These are phyloP conservation scores for Endocalyx cinctus DNA, from an alignment of 2,329 filamentous ascomycete genomes.

Conservation along the genomic window DNA sequence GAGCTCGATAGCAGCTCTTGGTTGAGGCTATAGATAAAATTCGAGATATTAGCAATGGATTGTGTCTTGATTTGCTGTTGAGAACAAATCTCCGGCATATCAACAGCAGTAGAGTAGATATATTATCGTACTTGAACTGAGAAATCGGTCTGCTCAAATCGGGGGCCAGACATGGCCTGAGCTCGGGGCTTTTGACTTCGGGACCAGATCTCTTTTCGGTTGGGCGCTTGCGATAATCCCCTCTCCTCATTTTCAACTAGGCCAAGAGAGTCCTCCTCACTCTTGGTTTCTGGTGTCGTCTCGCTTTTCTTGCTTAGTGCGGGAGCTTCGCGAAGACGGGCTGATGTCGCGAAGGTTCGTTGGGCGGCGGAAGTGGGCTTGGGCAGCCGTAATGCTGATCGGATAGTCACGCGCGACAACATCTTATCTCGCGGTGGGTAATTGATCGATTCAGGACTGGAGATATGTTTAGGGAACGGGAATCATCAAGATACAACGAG, in stretches of 20 bases:
- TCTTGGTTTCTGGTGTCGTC: slow-evolving; percentile 38
- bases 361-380: slow-evolving; percentile 39
- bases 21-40: slow-evolving; percentile 65
- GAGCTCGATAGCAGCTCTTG: slow-evolving; percentile 85
- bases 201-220: slow-evolving; percentile 77
- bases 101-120: too few species aligned
- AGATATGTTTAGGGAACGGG: slow-evolving; percentile 3
- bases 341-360: slow-evolving; percentile 45
- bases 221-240: slow-evolving; percentile 71
- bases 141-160: slow-evolving; percentile 97
- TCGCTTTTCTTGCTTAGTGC: slow-evolving; percentile 35
- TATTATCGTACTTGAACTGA: slow-evolving; percentile 87
- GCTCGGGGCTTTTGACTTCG: slow-evolving; percentile 76
- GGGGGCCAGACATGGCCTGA: slow-evolving; percentile 84
- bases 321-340: slow-evolving; percentile 41
- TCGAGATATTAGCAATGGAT: not conserved
- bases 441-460: slow-evolving; percentile 14
- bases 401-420: slow-evolving; percentile 36
- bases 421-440: slow-evolving; percentile 45
- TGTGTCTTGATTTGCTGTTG: too few species aligned
- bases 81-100: too few species aligned
- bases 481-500: too few species aligned
- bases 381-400: slow-evolving; percentile 37
- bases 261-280: slow-evolving; percentile 35
- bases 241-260: slow-evolving; percentile 41